Base-by-base conservation (phyloP, 345 rosid species). In the Isatis tinctoria region DNA sequence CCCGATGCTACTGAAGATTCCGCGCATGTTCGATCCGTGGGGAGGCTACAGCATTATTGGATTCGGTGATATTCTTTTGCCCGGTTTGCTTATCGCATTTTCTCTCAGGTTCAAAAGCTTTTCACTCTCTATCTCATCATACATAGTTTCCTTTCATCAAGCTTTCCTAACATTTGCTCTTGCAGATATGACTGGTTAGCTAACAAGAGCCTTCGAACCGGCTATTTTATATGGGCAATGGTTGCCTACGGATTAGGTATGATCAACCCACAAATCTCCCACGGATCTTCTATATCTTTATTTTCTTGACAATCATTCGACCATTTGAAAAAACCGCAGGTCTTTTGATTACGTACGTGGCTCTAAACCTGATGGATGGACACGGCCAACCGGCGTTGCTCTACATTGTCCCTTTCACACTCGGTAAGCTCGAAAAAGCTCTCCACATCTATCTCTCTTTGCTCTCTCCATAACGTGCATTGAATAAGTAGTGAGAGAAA, bases 31-130 rank as follows among this genome's bases (percentile, higher is more conserved):
- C 58, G 99, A 96, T 83, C 99, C 98, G 0, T 96, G 99, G 99
- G 99, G 99, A 30, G 99, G 99, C 67, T 96, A 85, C 84, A 92
- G 98, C 80, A 88, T 96, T 75, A 92, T 96, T 53, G 98, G 99
- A 70, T 96, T 96, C 37, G 99, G 98, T 26, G 99, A 96, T 90
- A 96, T 96, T 78, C 94, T 96, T 76, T 80, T 92, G 69, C 99
- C 98, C 8, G 99, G 98, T 77, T 80, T 96, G 78, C 74, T 96
- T 51, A 76, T 96, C 53, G 94, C 98, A 41, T 92, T 96, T 84
- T 81, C 99, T 33, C 90, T 96, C 78, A 89, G 99, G 99, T 96
- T 70, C 65, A 52, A 30, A 51, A 62, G 36, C 65, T 41, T 60
- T 43, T 20, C 33, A 30, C 78, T 51, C 65, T 32, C 22, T 37